Conservation (phyloP, 208 protist genomes). For the Phytomonas sp. region DNA sequence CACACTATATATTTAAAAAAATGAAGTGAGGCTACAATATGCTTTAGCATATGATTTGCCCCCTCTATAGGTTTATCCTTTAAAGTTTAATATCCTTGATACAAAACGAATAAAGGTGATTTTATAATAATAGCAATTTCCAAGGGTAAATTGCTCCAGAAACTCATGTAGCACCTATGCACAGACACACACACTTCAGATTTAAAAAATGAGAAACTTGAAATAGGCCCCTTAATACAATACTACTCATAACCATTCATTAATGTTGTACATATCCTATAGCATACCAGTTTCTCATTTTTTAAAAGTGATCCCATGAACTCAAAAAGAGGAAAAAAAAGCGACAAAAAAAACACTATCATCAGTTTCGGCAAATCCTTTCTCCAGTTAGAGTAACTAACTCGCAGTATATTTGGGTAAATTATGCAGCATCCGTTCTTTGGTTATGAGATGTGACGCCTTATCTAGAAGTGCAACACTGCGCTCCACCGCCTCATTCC, state of each 20-base stretch:
- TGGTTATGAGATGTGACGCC: conserved; percentile 91
- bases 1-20: background rate
- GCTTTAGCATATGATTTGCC: background rate
- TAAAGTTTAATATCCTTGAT: background rate
- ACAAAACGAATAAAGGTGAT: background rate
- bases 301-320: background rate
- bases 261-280: background rate
- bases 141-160: background rate
- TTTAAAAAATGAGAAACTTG: background rate
- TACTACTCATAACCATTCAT: background rate
- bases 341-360: background rate
- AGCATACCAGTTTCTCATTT: background rate
- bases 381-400: conserved; percentile 3
- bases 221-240: background rate
- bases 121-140: background rate
- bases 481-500: conserved; percentile 80
- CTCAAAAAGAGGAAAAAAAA: conserved; percentile 6
- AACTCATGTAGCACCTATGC: background rate
- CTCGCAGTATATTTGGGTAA: conserved; percentile 14
- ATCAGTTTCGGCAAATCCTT: conserved; percentile 2
- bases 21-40: background rate
- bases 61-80: background rate
- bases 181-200: background rate
- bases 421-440: conserved; percentile 90
- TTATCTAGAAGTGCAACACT: conserved; percentile 89